Evolutionary conservation across 305 asterid species (phyloP).

Genomic region (Plantago lanceolata): DNA sequence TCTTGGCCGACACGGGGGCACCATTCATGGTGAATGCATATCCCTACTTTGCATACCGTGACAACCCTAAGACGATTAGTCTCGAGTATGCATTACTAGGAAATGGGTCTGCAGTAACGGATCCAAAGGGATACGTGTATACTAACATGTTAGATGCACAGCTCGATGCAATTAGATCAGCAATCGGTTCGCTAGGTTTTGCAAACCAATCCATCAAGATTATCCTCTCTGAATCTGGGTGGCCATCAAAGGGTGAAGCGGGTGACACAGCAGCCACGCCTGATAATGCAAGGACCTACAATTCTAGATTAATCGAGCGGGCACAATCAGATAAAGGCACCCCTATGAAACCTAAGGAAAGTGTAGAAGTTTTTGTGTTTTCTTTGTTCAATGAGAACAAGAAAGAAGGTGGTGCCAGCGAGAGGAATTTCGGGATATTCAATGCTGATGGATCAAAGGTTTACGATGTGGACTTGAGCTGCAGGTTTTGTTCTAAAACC

Average conservation of each 20-base stretch:
- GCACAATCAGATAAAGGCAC: constrained; percentile 42
- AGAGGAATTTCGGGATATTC: constrained; percentile 43
- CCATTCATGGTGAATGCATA: constrained; percentile 61
- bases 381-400: constrained; percentile 47
- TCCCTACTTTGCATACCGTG: constrained; percentile 58
- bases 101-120: constrained; percentile 52
- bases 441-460: constrained; percentile 43
- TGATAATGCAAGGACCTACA: constrained; percentile 38
- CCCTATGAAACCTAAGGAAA: constrained; percentile 39
- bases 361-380: constrained; percentile 40
- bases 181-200: constrained; percentile 40
- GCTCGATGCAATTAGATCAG: constrained; percentile 45
- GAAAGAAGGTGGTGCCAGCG: constrained; percentile 49
- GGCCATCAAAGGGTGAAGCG: constrained; percentile 48
- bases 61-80: constrained; percentile 43
- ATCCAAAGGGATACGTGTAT: constrained; percentile 40
- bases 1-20: constrained; percentile 38
- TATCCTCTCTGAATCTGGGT: constrained; percentile 47
- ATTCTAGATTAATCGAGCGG: constrained; percentile 37
- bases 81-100: constrained; percentile 50
- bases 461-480: constrained; percentile 44
- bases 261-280: constrained; percentile 34
- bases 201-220: constrained; percentile 33
- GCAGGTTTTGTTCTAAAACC: constrained; percentile 42
- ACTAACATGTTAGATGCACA: constrained; percentile 69